Evolutionary conservation across 2,329 filamentous ascomycete genomes (phyloP), one percentile per base, ranked within the genome.

Genomic region (Pezicula carpinea): DNA sequence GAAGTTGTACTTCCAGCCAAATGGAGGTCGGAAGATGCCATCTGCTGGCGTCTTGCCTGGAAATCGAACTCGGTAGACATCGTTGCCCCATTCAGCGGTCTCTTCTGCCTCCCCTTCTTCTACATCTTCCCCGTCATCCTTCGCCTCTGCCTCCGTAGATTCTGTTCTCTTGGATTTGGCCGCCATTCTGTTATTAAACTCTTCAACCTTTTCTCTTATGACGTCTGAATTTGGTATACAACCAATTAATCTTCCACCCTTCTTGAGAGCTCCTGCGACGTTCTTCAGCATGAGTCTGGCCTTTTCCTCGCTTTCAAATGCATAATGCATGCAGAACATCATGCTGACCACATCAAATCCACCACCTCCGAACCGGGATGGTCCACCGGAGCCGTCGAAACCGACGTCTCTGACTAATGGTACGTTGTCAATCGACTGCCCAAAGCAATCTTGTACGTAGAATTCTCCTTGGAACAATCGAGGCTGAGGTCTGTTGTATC

Each of bases 251-350:
- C 90, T 83, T 1, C 93, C 93, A 19, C 93, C 93, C 64, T 97
- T 96, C 66, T 92, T 96, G 60, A 99, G 69, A 2, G 87, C 80
- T 1, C 90, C 87, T 0, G 93, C 85, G 3, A 99, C 92, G 62
- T 99, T 99, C 60, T 83, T 80, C 47, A 99, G 76, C 93, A 99
- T 97, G 53, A 82, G 87, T 38, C 89, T 82, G 2, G 92, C 89
- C 66, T 96, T 95, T 40, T 82, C 80, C 66, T 99, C 92, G 44
- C 76, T 89, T 71, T 97, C 93, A 58, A 97, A 99, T 5, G 93
- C 91, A 66, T 99, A 99, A 70, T 99, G 93, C 83, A 99, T 93
- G 61, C 90, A 95, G 67, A 99, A 99, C 93, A 99, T 99, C 81
- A 96, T 96, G 63, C 86, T 90, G 53, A 99, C 92, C 35, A 97